phyloP scores from a whole-genome alignment of 768 basidiomycete genomes.

The Tulasnella sp. region DNA sequence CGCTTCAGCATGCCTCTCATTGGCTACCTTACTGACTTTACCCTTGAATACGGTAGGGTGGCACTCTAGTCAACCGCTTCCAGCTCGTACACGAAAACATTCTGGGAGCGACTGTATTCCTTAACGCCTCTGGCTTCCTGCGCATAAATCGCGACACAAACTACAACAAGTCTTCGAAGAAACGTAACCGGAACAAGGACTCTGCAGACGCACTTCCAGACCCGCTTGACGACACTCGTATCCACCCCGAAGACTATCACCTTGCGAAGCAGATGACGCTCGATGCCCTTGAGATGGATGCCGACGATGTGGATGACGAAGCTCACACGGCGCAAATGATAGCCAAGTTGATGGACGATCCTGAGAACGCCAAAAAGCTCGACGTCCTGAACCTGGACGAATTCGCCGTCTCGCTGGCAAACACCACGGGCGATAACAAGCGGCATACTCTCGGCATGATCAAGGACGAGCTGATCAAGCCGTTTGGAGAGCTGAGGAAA shows the following conservation, averaged over 20 bases:
- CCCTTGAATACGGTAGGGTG: conserved; percentile 51
- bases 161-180: conserved; percentile 43
- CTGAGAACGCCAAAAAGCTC: conserved; percentile 66
- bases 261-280: conserved; percentile 97
- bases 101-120: conserved; percentile 75
- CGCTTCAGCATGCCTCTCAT: conserved; percentile 23
- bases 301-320: conserved; percentile 80
- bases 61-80: conserved; percentile 73
- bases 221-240: conserved; percentile 87
- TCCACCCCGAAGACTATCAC: conserved; percentile 97
- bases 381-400: conserved; percentile 89
- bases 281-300: conserved; percentile 93
- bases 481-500: conserved; percentile 65
- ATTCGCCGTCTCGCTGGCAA: conserved; percentile 84
- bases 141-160: conserved; percentile 69
- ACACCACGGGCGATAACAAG: conserved; percentile 74
- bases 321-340: conserved; percentile 88
- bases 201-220: conserved; percentile 58
- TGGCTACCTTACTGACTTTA: neutral
- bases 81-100: conserved; percentile 76
- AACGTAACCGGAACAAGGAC: conserved; percentile 31
- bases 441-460: conserved; percentile 84
- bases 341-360: conserved; percentile 71
- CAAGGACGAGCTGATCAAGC: conserved; percentile 67
- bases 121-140: conserved; percentile 88